These are phyloP conservation scores for Aureobasidium sp. DNA, from an alignment of 2,329 filamentous ascomycete genomes.

Conservation along the genomic window DNA sequence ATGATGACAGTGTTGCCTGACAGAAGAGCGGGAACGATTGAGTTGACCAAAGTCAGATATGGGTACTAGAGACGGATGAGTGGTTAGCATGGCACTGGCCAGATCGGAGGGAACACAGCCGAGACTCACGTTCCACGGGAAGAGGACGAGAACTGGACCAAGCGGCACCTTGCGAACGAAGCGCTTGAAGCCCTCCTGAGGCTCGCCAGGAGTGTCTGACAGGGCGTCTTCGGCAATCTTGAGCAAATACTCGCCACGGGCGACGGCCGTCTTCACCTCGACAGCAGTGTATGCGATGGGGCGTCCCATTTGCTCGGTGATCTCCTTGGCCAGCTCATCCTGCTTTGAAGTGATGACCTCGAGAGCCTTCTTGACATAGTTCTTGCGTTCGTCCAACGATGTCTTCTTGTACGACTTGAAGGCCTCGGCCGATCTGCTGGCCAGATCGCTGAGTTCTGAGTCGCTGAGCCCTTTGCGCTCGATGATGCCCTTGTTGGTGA, in stretches of 20 bases:
- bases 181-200: constrained; percentile 80
- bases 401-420: constrained; percentile 74
- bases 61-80: constrained; percentile 59
- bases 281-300: constrained; percentile 80
- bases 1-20: constrained; percentile 86
- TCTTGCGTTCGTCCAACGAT: constrained; percentile 65
- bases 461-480: constrained; percentile 68
- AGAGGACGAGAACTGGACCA: constrained; percentile 80
- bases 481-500: constrained; percentile 76
- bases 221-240: constrained; percentile 75
- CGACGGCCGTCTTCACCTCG: constrained; percentile 79
- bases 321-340: constrained; percentile 73
- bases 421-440: constrained; percentile 63
- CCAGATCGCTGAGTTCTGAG: constrained; percentile 64
- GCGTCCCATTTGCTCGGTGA: constrained; percentile 92
- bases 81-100: not conserved
- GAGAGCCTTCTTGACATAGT: constrained; percentile 74
- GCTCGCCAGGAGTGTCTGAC: constrained; percentile 72
- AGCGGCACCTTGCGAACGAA: constrained; percentile 85
- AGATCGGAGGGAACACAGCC: not conserved
- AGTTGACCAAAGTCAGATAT: constrained; percentile 89
- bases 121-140: constrained; percentile 85
- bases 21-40: constrained; percentile 82
- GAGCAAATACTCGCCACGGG: constrained; percentile 76
- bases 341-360: constrained; percentile 62